Evolutionary conservation across 31 red algal genomes (phyloP).

Genomic region (Odonthalia washingtoniensis): DNA sequence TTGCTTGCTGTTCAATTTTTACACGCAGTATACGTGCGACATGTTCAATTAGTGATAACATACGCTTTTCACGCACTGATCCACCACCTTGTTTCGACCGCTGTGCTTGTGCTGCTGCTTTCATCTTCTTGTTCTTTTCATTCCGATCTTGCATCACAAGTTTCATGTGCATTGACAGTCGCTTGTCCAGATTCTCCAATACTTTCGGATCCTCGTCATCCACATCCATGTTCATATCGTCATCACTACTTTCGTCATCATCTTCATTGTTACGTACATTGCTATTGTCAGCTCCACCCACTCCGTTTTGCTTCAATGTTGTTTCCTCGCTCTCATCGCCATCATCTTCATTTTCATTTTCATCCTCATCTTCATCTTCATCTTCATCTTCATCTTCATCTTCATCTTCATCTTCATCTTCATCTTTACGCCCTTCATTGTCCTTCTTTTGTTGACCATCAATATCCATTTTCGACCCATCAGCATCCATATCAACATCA

Average conservation of each 20-base stretch:
- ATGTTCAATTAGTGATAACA: too few species aligned
- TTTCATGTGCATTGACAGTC: conserved; percentile 37
- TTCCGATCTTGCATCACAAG: conserved; percentile 34
- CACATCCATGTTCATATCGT: conserved; percentile 37
- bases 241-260: not conserved
- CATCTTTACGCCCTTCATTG: not conserved
- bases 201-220: conserved; percentile 53
- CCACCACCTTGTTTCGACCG: too few species aligned
- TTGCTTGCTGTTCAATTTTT: conserved; percentile 22
- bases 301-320: conserved; percentile 24
- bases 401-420: not conserved
- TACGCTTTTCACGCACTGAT: too few species aligned
- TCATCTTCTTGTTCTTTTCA: not conserved
- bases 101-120: not conserved
- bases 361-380: too few species aligned
- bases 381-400: not conserved
- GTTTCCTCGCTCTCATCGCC: conserved; percentile 18
- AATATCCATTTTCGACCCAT: too few species aligned
- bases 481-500: not conserved
- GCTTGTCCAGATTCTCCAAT: conserved; percentile 31
- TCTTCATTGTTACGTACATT: not conserved
- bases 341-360: too few species aligned
- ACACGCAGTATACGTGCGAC: too few species aligned
- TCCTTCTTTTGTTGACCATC: not conserved
- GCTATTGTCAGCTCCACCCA: not conserved